These are phyloP conservation scores for Gnomoniopsis sp. DNA, from an alignment of 2,329 filamentous ascomycete genomes.

Conservation along the genomic window DNA sequence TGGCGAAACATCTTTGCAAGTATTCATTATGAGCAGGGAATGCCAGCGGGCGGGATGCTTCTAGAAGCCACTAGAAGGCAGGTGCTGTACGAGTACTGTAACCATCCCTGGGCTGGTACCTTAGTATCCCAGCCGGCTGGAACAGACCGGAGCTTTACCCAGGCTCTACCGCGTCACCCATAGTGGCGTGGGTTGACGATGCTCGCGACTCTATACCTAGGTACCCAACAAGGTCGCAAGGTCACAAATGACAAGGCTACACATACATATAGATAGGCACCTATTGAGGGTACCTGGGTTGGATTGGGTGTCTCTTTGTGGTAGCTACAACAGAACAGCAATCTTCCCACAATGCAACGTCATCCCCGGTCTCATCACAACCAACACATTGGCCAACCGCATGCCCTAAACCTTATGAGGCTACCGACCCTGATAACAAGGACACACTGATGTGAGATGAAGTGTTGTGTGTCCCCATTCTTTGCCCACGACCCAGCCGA, in stretches of 20 bases:
- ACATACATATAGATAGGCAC: too few relatives aligned
- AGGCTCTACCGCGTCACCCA: neutral
- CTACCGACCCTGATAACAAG: neutral
- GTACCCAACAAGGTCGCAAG: too few relatives aligned
- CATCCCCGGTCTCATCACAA: neutral
- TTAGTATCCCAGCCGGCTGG: neutral
- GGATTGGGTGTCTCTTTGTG: neutral
- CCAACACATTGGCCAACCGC: too few relatives aligned
- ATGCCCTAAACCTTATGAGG: neutral
- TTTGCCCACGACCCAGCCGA: neutral
- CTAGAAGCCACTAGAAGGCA: slow-evolving; percentile 16
- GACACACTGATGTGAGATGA: neutral
- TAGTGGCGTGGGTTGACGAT: too few relatives aligned
- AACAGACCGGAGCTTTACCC: neutral
- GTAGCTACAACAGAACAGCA: neutral
- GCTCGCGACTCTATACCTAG: too few relatives aligned
- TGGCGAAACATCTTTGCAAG: too few relatives aligned
- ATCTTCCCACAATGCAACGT: neutral
- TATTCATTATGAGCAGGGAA: neutral
- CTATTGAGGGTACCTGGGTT: too few relatives aligned
- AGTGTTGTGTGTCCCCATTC: neutral
- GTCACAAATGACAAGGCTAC: too few relatives aligned
- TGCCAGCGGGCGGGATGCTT: slow-evolving; percentile 2
- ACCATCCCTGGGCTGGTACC: neutral
- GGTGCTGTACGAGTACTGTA: neutral